Percentiles rank a stretch among this genome's conserved stretches.
phyloP scores from a whole-genome alignment of 129 eudicot species.

The Cynara cardunculus region DNA sequence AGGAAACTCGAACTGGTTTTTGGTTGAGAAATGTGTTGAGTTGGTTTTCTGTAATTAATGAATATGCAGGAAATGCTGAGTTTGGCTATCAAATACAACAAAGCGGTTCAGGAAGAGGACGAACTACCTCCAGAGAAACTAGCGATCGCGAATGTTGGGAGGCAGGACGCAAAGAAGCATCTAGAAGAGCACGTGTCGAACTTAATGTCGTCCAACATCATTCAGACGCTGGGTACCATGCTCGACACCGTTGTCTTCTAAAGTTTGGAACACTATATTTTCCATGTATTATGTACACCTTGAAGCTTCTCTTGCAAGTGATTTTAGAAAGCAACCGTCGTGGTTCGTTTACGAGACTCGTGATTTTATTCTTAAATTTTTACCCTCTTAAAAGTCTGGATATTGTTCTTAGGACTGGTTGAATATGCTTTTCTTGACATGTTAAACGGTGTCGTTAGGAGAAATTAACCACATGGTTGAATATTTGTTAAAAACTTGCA shows the following conservation, averaged over 20 bases:
- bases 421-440: too few species aligned
- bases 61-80: conserved; percentile 72
- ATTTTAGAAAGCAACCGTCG: neutral
- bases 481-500: too few species aligned
- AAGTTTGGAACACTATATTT: neutral
- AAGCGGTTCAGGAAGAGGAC: conserved; percentile 93
- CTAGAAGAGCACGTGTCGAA: conserved; percentile 93
- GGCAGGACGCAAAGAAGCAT: conserved; percentile 93
- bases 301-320: neutral
- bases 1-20: neutral
- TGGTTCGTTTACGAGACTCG: neutral
- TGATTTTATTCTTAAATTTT: neutral
- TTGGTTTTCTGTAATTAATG: neutral
- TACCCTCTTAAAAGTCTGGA: neutral
- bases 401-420: neutral
- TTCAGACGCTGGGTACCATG: conserved; percentile 88
- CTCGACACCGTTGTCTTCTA: conserved; percentile 87
- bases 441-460: too few species aligned
- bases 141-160: conserved; percentile 88
- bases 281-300: conserved; percentile 11
- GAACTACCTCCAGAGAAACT: conserved; percentile 84
- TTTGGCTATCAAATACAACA: conserved; percentile 70
- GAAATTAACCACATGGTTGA: too few species aligned
- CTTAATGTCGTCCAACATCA: conserved; percentile 84
- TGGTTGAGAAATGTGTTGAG: neutral